Conservation (phyloP, 2,329 filamentous ascomycete species). For the Phyllosticta citribraziliensis region DNA sequence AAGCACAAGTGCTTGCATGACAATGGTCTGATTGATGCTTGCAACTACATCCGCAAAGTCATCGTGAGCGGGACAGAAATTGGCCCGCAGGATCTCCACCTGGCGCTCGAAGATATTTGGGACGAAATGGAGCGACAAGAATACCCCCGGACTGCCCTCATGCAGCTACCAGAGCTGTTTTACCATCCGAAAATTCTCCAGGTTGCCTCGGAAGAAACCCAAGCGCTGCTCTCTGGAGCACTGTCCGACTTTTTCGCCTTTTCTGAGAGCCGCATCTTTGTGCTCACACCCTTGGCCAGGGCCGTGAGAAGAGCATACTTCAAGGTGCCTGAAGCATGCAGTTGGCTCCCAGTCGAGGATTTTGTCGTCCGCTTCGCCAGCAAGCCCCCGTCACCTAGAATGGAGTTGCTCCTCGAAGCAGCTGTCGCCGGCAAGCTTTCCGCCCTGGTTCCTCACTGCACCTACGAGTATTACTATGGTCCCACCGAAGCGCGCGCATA, state of each 20-base stretch:
- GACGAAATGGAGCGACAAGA: conserved; percentile 39
- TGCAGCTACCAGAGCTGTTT: conserved; percentile 28
- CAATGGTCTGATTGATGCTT: conserved; percentile 19
- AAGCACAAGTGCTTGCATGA: conserved; percentile 24
- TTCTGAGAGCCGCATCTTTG: conserved; percentile 25
- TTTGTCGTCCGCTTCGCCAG: conserved; percentile 32
- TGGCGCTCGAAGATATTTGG: conserved; percentile 31
- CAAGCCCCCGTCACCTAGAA: conserved; percentile 30
- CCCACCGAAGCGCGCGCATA: conserved; percentile 33
- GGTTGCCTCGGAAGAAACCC: conserved; percentile 9
- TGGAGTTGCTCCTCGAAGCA: conserved; percentile 38
- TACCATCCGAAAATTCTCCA: conserved; percentile 25
- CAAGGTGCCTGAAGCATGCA: conserved; percentile 18
- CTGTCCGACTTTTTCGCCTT: conserved; percentile 20
- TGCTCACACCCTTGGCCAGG: conserved; percentile 21
- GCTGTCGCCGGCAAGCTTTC: conserved; percentile 26
- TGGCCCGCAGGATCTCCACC: conserved; percentile 14
- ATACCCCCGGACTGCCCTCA: conserved; percentile 31
- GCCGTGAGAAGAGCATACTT: conserved; percentile 24
- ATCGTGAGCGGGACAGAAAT: conserved; percentile 11
- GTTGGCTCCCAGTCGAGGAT: conserved; percentile 28
- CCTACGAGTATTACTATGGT: conserved; percentile 36
- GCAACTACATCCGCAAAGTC: conserved; percentile 15
- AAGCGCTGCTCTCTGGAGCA: conserved; percentile 17
- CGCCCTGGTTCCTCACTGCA: conserved; percentile 21